A percentile compares a stretch with the other conserved stretches of the same genome.
phyloP scores from a whole-genome alignment of 1,284 basidiomycete genomes.

The Cryptococcus floricola region DNA sequence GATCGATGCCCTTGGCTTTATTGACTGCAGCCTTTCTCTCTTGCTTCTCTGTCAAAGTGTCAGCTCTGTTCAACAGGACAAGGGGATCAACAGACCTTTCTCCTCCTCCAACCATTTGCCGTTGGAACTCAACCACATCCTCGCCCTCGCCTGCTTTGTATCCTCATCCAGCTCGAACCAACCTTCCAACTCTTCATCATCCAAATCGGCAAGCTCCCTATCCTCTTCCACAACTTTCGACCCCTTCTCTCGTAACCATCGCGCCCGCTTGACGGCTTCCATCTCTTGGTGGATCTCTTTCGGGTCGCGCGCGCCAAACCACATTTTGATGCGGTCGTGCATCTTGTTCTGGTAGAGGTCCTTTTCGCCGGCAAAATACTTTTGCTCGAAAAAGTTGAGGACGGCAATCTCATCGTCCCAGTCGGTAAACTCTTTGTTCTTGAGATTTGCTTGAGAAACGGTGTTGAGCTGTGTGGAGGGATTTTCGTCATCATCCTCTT shows the following conservation, averaged over 20 bases:
- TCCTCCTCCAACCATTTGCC: conserved; percentile 86
- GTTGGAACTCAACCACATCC: conserved; percentile 96
- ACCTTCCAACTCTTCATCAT: conserved; percentile 88
- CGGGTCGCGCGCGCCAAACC: conserved; percentile 36
- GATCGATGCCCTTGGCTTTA: conserved; percentile 29
- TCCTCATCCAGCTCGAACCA: conserved; percentile 74
- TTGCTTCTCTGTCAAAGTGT: conserved; percentile 22
- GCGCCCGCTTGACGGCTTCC: conserved; percentile 56
- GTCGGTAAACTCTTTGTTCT: conserved; percentile 17
- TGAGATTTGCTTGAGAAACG: conserved; percentile 8
- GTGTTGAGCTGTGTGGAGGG: conserved; percentile 8
- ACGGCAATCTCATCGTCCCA: conserved; percentile 36
- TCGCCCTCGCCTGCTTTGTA: conserved; percentile 84
- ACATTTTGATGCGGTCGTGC: conserved; percentile 27
- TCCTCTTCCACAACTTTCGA: conserved; percentile 32
- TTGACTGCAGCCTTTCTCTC: conserved; percentile 29
- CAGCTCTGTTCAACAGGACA: not conserved
- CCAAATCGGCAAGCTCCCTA: conserved; percentile 61
- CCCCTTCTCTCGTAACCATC: conserved; percentile 28
- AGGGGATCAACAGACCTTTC: conserved; percentile 59
- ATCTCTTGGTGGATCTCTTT: conserved; percentile 39
- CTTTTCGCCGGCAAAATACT: conserved; percentile 32
- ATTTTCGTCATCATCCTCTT: conserved; percentile 11
- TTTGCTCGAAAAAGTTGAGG: conserved; percentile 26
- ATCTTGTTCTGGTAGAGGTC: conserved; percentile 22